A percentile compares a stretch with the other conserved stretches of the same genome.
phyloP scores from a whole-genome alignment of 768 basidiomycete genomes.

The Rhodotorula taiwanensis region DNA sequence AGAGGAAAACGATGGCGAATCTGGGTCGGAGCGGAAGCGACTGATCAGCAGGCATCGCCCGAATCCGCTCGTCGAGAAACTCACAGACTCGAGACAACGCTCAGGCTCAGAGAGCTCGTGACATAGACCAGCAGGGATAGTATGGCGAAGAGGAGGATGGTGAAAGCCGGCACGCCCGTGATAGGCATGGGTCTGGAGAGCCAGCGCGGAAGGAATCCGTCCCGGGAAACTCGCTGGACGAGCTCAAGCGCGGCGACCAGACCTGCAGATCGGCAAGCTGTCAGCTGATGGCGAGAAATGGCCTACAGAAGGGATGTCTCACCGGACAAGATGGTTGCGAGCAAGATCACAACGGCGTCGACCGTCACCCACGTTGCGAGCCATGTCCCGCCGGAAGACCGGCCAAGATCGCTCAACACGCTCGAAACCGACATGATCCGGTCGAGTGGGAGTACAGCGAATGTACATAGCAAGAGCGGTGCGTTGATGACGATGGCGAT shows the following conservation, averaged over 20 bases:
- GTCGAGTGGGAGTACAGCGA: slow-evolving; percentile 57
- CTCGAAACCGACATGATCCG: slow-evolving; percentile 54
- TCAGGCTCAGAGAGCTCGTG: slow-evolving; percentile 53
- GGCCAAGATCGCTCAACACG: slow-evolving; percentile 59
- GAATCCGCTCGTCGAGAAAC: slow-evolving; percentile 33
- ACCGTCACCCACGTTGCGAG: slow-evolving; percentile 58
- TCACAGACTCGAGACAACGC: slow-evolving; percentile 50
- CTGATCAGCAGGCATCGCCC: slow-evolving; percentile 12
- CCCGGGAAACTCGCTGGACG: slow-evolving; percentile 38
- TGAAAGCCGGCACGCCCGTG: slow-evolving; percentile 54
- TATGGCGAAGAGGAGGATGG: slow-evolving; percentile 52
- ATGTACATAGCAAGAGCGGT: slow-evolving; percentile 55
- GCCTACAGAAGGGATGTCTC: slow-evolving; percentile 28
- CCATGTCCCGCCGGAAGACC: slow-evolving; percentile 57
- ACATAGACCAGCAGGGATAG: slow-evolving; percentile 57
- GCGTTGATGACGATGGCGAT: slow-evolving; percentile 57
- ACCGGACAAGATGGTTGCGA: slow-evolving; percentile 66
- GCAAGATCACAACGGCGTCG: slow-evolving; percentile 65
- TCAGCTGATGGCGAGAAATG: slow-evolving; percentile 49
- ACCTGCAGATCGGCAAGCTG: slow-evolving; percentile 52
- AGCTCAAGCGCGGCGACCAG: slow-evolving; percentile 2
- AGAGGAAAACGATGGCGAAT: slow-evolving; percentile 60
- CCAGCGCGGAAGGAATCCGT: slow-evolving; percentile 56
- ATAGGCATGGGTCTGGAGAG: slow-evolving; percentile 52
- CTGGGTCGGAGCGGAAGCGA: slow-evolving; percentile 9